Conservation (phyloP, 78 protist genomes). For the Isochrysis galbana region DNA sequence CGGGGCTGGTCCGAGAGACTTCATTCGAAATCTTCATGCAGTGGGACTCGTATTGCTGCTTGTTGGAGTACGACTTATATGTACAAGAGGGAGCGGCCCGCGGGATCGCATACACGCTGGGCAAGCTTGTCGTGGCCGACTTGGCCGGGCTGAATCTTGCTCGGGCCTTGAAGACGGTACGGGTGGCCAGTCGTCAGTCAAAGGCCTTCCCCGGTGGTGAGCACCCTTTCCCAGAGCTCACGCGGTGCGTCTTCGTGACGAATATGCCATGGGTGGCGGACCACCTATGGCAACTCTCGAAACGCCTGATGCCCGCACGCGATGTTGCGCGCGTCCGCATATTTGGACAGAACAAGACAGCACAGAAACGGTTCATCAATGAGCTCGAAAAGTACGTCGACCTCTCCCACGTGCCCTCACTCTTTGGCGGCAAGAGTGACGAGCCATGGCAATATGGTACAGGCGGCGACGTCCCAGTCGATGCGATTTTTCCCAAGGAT, state of each 20-base stretch:
- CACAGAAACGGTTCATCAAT: background rate
- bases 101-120: background rate
- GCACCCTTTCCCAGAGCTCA: background rate
- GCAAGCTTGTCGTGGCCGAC: background rate
- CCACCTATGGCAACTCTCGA: background rate
- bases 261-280: background rate
- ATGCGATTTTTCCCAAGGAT: too few species aligned
- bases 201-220: background rate
- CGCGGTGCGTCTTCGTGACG: background rate
- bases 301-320: background rate
- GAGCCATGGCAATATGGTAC: background rate
- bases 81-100: background rate
- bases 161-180: background rate
- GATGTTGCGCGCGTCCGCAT: background rate
- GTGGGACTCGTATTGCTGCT: background rate
- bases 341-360: background rate
- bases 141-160: background rate
- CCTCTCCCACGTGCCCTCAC: background rate
- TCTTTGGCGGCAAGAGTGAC: background rate
- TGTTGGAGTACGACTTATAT: background rate
- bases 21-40: background rate
- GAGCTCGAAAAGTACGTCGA: background rate
- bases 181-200: background rate
- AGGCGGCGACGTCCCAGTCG: background rate
- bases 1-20: background rate